Conservation (phyloP, 1,284 basidiomycete species). For the Rhodotorula sp. region DNA sequence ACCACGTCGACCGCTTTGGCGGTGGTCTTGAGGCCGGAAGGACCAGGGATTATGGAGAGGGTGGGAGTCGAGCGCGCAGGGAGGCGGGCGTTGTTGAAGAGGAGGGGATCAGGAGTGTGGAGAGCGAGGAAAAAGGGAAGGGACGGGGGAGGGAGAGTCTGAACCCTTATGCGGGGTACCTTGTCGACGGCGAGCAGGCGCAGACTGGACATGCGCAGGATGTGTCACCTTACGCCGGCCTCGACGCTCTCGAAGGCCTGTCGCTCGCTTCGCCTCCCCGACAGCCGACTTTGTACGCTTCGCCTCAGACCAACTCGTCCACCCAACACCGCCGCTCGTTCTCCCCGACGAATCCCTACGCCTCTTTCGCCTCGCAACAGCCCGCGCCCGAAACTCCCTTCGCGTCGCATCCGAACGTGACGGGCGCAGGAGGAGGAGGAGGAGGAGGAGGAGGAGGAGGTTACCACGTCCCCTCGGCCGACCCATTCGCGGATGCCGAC, state of each 20-base stretch:
- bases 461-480: too few species aligned
- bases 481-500: constrained; percentile 5
- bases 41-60: constrained; percentile 11
- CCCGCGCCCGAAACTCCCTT: neutral
- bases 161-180: constrained; percentile 23
- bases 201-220: neutral
- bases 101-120: too few species aligned
- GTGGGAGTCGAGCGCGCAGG: constrained; percentile 1
- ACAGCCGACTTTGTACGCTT: neutral
- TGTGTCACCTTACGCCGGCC: constrained; percentile 20
- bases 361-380: constrained; percentile 4
- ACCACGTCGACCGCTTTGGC: constrained; percentile 18
- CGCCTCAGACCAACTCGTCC: neutral
- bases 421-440: neutral
- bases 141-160: constrained; percentile 1
- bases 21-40: neutral
- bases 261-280: neutral
- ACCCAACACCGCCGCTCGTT: neutral
- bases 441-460: too few species aligned
- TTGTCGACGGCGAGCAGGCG: neutral
- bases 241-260: constrained; percentile 8
- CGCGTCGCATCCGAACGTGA: neutral
- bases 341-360: constrained; percentile 27
- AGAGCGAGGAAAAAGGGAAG: neutral
- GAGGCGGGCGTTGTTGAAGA: neutral